phyloP scores from a whole-genome alignment of 805 yeast species.

The Candida patagonica region DNA sequence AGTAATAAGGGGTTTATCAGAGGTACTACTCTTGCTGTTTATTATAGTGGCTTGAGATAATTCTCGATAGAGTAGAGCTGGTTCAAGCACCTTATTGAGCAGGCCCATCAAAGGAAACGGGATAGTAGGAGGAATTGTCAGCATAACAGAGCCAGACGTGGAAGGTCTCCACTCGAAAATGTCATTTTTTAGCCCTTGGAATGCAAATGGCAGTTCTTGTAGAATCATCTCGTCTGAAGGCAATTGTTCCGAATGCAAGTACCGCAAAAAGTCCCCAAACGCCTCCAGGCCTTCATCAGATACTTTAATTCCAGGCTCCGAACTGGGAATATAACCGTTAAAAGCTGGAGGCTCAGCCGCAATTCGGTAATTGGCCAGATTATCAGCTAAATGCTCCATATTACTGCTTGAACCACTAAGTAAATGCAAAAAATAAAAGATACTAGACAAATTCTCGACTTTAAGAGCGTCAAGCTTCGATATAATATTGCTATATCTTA shows the following conservation, averaged over 20 bases:
- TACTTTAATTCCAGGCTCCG: neutral
- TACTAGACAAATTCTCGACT: neutral
- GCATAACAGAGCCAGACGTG: neutral
- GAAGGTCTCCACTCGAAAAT: conserved; percentile 13
- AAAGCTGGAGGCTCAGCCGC: neutral
- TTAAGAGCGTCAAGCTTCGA: neutral
- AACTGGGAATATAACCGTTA: neutral
- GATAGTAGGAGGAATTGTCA: conserved; percentile 24
- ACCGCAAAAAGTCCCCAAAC: conserved; percentile 7
- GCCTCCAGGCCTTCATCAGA: conserved; percentile 1
- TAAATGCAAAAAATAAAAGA: conserved; percentile 1
- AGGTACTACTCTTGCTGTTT: conserved; percentile 21
- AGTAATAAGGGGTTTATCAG: conserved; percentile 37
- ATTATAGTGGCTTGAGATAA: conserved; percentile 24
- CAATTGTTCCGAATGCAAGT: conserved; percentile 11
- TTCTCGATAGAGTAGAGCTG: conserved; percentile 54
- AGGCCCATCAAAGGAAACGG: conserved; percentile 49
- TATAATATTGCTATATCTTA: neutral
- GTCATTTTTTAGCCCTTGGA: conserved; percentile 24
- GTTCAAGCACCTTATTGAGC: conserved; percentile 51
- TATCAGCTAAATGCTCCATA: neutral
- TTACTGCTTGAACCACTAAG: neutral
- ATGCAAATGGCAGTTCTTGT: conserved; percentile 24
- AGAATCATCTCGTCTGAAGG: conserved; percentile 12
- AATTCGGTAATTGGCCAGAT: neutral